Percentiles rank a stretch among this genome's conserved stretches.
Evolutionary conservation across 306 rosid genomes (phyloP).

Genomic region (Fragaria vesca): DNA sequence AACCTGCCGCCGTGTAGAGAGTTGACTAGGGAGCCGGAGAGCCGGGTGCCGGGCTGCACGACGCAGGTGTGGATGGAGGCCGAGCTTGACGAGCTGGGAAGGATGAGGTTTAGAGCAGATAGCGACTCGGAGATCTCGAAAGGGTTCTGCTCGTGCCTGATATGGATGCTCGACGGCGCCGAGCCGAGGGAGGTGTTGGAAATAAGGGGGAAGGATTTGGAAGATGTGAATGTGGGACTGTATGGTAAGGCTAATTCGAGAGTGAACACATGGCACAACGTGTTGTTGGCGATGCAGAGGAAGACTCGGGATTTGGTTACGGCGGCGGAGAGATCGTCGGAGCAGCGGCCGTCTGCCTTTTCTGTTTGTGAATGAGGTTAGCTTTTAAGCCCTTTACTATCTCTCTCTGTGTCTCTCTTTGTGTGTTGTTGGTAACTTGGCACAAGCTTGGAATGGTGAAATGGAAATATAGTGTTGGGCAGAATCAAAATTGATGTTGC

Average conservation of each 20-base stretch:
- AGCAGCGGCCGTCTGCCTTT: slow-evolving; percentile 8
- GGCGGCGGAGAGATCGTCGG: slow-evolving; percentile 1
- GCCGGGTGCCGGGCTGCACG: slow-evolving; percentile 59
- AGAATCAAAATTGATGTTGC: neutral
- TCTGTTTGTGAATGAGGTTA: slow-evolving; percentile 6
- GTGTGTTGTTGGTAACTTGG: neutral
- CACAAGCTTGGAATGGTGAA: neutral
- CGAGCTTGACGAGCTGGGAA: slow-evolving; percentile 41
- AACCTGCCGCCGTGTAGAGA: slow-evolving; percentile 40
- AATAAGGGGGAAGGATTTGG: slow-evolving; percentile 45
- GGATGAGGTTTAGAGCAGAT: slow-evolving; percentile 64
- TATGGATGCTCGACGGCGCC: slow-evolving; percentile 66
- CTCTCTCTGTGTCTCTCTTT: neutral
- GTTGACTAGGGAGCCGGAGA: slow-evolving; percentile 39
- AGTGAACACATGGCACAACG: slow-evolving; percentile 72
- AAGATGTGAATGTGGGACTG: slow-evolving; percentile 49
- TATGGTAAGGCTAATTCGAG: slow-evolving; percentile 53
- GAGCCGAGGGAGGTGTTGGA: slow-evolving; percentile 47
- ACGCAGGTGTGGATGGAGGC: slow-evolving; percentile 75
- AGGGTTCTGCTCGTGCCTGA: slow-evolving; percentile 74
- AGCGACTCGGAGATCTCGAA: slow-evolving; percentile 85
- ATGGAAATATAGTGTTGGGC: neutral
- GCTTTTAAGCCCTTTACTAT: neutral
- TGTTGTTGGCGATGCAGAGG: slow-evolving; percentile 61
- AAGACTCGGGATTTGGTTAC: slow-evolving; percentile 40